Evolutionary conservation across 495 filamentous ascomycete species (phyloP).

Genomic region (Astrothelium subdiscretum): DNA sequence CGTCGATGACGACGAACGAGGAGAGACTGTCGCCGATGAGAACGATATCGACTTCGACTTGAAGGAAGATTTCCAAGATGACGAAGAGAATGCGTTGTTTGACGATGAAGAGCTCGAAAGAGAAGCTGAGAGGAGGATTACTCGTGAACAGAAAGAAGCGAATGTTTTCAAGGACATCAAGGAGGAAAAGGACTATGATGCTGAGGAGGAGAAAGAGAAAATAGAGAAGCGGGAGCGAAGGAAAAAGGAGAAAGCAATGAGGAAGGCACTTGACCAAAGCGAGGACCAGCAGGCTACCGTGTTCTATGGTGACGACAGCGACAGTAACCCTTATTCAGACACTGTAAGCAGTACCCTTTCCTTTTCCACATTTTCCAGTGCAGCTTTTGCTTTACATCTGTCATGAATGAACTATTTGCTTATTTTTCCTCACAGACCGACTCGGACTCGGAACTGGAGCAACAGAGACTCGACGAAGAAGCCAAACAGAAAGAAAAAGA

Average conservation of each 20-base stretch:
- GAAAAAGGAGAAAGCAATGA: slow-evolving; percentile 59
- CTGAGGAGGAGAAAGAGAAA: slow-evolving; percentile 59
- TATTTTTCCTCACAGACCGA: slow-evolving; percentile 17
- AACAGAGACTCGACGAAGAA: slow-evolving; percentile 51
- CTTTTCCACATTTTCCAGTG: not conserved
- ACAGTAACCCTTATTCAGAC: slow-evolving; percentile 13
- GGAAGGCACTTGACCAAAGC: slow-evolving; percentile 68
- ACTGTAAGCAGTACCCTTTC: slow-evolving; percentile 1
- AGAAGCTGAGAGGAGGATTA: slow-evolving; percentile 72
- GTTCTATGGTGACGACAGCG: slow-evolving; percentile 6
- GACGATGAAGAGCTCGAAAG: slow-evolving; percentile 70
- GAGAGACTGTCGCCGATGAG: slow-evolving; percentile 18
- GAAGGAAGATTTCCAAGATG: slow-evolving; percentile 55
- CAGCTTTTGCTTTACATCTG: not conserved
- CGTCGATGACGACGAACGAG: slow-evolving; percentile 37
- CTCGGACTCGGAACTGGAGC: slow-evolving; percentile 29
- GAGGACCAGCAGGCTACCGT: slow-evolving; percentile 50
- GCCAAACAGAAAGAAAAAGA: slow-evolving; percentile 62
- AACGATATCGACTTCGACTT: slow-evolving; percentile 33
- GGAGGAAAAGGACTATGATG: slow-evolving; percentile 67
- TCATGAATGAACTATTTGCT: not conserved
- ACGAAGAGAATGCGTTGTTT: slow-evolving; percentile 77
- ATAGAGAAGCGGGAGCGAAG: slow-evolving; percentile 54
- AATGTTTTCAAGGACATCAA: slow-evolving; percentile 59
- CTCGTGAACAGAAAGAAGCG: slow-evolving; percentile 74